Evolutionary conservation across 2,329 filamentous ascomycete species (phyloP).

Genomic region (Epichloe coenophiala): DNA sequence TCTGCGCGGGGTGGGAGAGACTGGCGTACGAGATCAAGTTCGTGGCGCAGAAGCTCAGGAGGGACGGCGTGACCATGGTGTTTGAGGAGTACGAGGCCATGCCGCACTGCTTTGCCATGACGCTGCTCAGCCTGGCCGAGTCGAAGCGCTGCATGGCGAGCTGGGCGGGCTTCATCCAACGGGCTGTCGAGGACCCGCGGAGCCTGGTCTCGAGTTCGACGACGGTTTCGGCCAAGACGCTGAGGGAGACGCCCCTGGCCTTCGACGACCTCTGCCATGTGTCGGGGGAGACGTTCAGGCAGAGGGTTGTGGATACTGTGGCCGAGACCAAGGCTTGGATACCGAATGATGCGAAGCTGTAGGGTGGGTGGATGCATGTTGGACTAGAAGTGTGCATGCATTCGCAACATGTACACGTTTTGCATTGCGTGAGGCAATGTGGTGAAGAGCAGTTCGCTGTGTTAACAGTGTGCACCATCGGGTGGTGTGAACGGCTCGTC

Average conservation of each 20-base stretch:
- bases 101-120: constrained; percentile 59
- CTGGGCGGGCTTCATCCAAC: constrained; percentile 43
- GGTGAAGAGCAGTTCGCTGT: too few species aligned
- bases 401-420: too few species aligned
- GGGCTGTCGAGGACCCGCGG: constrained; percentile 22
- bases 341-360: constrained; percentile 18
- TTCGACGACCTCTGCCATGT: constrained; percentile 29
- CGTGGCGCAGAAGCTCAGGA: constrained; percentile 40
- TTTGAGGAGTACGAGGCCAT: constrained; percentile 68
- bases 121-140: constrained; percentile 34
- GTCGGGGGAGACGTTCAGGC: constrained; percentile 29
- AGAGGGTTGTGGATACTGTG: constrained; percentile 20
- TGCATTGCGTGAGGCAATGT: too few species aligned
- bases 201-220: constrained; percentile 27
- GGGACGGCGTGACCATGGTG: constrained; percentile 45
- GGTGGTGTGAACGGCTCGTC: too few species aligned
- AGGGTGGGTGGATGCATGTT: neutral
- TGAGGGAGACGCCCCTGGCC: constrained; percentile 33
- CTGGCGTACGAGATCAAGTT: constrained; percentile 54
- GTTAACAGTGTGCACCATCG: too few species aligned
- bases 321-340: constrained; percentile 8
- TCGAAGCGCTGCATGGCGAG: constrained; percentile 38
- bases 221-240: constrained; percentile 34
- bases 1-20: constrained; percentile 58
- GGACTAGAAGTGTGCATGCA: too few species aligned